These are phyloP conservation scores for Passalora sequoiae DNA, from an alignment of 2,329 filamentous ascomycete species.

Conservation along the genomic window DNA sequence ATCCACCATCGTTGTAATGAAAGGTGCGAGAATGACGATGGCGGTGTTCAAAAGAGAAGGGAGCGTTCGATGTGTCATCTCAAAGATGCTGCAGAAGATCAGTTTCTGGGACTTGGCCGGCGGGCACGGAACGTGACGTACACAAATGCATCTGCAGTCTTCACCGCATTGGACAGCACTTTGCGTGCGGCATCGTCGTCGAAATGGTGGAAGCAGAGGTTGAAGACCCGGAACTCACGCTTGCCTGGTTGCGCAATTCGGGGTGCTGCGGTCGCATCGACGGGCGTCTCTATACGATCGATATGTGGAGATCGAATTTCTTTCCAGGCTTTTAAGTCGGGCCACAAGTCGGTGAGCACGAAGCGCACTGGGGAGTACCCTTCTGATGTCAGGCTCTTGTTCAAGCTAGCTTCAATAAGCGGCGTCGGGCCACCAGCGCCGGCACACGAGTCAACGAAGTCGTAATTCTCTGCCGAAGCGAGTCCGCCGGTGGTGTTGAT, in stretches of 20 bases:
- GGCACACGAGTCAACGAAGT: conserved; percentile 10
- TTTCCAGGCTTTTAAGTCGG: conserved; percentile 9
- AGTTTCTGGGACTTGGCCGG: not conserved
- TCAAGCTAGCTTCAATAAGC: conserved; percentile 7
- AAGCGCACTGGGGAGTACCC: conserved; percentile 7
- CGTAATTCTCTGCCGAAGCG: conserved; percentile 2
- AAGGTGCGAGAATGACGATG: not conserved
- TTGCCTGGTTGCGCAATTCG: conserved; percentile 1
- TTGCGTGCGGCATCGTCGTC: conserved; percentile 7
- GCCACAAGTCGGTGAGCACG: conserved; percentile 9
- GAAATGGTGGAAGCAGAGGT: conserved; percentile 13
- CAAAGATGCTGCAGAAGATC: conserved; percentile 7
- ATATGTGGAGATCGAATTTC: conserved; percentile 6
- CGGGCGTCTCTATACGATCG: conserved; percentile 3
- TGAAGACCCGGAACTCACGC: conserved; percentile 10
- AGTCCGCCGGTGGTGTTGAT: conserved; percentile 5
- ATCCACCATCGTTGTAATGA: conserved; percentile 2
- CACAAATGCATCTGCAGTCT: conserved; percentile 9
- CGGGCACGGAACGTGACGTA: not conserved
- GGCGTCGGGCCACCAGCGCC: conserved; percentile 12
- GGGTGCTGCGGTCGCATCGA: conserved; percentile 8
- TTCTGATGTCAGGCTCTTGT: conserved; percentile 1
- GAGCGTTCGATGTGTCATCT: conserved; percentile 10
- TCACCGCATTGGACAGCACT: conserved; percentile 5
- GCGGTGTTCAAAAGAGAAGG: conserved; percentile 5